Evolutionary conservation across 352 stramenopile species (phyloP).

Genomic region (Stramenopiles sp.): DNA sequence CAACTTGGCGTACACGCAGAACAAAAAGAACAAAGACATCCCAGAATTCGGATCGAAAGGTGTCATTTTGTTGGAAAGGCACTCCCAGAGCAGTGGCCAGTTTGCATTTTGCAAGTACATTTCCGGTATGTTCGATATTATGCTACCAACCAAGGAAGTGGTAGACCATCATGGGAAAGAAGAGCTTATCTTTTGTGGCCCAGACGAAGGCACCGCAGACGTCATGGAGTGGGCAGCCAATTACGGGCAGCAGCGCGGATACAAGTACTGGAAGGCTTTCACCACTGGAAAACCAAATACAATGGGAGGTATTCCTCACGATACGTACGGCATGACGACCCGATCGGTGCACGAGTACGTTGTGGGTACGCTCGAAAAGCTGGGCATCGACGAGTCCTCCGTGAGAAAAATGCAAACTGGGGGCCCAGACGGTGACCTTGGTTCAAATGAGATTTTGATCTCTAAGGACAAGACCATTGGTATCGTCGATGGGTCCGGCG

Average conservation of each 20-base stretch:
- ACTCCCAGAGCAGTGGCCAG: slow-evolving; percentile 56
- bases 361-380: slow-evolving; percentile 48
- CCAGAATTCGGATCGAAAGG: slow-evolving; percentile 86
- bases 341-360: slow-evolving; percentile 53
- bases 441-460: slow-evolving; percentile 23
- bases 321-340: slow-evolving; percentile 55
- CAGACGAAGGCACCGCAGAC: slow-evolving; percentile 69
- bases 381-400: slow-evolving; percentile 43
- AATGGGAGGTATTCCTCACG: slow-evolving; percentile 47
- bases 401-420: slow-evolving; percentile 29
- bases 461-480: slow-evolving; percentile 20
- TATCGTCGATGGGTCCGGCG: slow-evolving; percentile 22
- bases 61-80: slow-evolving; percentile 78
- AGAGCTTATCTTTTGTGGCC: slow-evolving; percentile 87
- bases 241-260: slow-evolving; percentile 44
- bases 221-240: slow-evolving; percentile 50
- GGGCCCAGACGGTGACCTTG: slow-evolving; percentile 24
- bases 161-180: slow-evolving; percentile 56
- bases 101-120: slow-evolving; percentile 83
- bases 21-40: slow-evolving; percentile 99
- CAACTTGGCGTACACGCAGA: slow-evolving; percentile 79
- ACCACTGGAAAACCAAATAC: slow-evolving; percentile 56
- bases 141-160: slow-evolving; percentile 72
- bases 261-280: slow-evolving; percentile 50
- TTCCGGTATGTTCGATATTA: slow-evolving; percentile 82